Evolutionary conservation across 2,329 filamentous ascomycete species (phyloP).

Genomic region (Exophiala viscosa): DNA sequence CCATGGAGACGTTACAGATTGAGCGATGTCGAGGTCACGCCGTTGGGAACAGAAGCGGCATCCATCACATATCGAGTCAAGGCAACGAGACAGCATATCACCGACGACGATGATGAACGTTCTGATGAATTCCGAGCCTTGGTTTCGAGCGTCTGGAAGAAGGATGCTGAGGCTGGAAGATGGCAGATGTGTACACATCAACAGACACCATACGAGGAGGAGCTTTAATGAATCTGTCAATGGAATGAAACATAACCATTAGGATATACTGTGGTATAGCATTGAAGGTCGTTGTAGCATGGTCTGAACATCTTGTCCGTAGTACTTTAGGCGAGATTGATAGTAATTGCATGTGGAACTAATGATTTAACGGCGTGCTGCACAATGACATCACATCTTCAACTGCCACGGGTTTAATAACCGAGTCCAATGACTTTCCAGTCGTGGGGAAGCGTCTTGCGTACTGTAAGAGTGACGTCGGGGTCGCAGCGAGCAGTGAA

Average conservation of each 20-base stretch:
- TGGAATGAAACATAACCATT: not conserved
- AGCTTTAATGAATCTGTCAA: conserved; percentile 1
- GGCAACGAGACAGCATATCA: conserved; percentile 23
- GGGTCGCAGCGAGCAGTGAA: not conserved
- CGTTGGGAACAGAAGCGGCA: conserved; percentile 23
- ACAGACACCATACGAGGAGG: conserved; percentile 26
- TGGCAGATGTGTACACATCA: conserved; percentile 28
- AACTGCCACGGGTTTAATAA: not conserved
- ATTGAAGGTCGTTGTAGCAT: not conserved
- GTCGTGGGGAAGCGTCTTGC: conserved; percentile 6
- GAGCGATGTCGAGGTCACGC: conserved; percentile 23
- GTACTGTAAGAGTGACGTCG: conserved; percentile 17
- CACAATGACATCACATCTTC: conserved; percentile 17
- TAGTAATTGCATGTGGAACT: not conserved
- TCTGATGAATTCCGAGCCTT: conserved; percentile 26
- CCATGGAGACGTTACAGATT: conserved; percentile 26
- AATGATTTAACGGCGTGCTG: not conserved
- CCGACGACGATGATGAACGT: conserved; percentile 18
- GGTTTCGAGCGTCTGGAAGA: conserved; percentile 26
- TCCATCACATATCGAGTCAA: conserved; percentile 26
- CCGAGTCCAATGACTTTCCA: conserved; percentile 10
- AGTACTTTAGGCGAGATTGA: not conserved
- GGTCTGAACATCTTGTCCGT: not conserved
- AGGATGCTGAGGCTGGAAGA: conserved; percentile 23
- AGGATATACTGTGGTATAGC: not conserved